Evolutionary conservation across 169 alveolate genomes (phyloP).

Genomic region (Plasmodium vivax): DNA sequence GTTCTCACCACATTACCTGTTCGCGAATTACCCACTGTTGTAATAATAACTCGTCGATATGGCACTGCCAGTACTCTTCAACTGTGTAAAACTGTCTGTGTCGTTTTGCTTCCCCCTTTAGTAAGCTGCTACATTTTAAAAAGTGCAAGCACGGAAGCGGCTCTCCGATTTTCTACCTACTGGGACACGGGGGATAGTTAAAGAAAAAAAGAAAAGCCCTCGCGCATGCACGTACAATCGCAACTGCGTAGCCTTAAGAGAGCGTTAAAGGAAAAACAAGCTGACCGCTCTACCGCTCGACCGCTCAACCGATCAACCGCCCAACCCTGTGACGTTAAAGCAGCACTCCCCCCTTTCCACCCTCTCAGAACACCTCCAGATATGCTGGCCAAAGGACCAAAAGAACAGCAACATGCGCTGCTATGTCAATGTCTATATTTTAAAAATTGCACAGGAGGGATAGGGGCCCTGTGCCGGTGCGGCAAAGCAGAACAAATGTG

Average conservation of each 20-base stretch:
- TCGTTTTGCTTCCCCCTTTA: constrained; percentile 1
- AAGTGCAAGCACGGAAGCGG: constrained; percentile 32
- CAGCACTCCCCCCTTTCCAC: not conserved
- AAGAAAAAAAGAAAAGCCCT: not conserved
- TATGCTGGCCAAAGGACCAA: constrained; percentile 61
- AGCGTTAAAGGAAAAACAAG: not conserved
- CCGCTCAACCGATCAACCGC: not conserved
- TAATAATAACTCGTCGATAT: not conserved
- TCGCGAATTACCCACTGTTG: not conserved
- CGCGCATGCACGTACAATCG: not conserved
- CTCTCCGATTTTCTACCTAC: constrained; percentile 63
- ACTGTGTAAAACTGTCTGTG: not conserved
- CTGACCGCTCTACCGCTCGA: not conserved
- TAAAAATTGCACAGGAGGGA: constrained; percentile 22
- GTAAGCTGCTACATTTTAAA: constrained; percentile 74
- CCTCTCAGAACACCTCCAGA: constrained; percentile 60
- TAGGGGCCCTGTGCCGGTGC: not conserved
- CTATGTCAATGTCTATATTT: constrained; percentile 39
- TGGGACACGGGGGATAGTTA: constrained; percentile 67
- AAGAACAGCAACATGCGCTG: constrained; percentile 58
- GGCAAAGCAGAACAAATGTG: not conserved
- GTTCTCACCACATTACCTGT: not conserved
- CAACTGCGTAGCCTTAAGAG: not conserved
- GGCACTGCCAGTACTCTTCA: not conserved
- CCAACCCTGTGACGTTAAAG: not conserved